Evolutionary conservation across 176 grass and related monocot genomes (phyloP).

Genomic region (Oryza glaberrima): DNA sequence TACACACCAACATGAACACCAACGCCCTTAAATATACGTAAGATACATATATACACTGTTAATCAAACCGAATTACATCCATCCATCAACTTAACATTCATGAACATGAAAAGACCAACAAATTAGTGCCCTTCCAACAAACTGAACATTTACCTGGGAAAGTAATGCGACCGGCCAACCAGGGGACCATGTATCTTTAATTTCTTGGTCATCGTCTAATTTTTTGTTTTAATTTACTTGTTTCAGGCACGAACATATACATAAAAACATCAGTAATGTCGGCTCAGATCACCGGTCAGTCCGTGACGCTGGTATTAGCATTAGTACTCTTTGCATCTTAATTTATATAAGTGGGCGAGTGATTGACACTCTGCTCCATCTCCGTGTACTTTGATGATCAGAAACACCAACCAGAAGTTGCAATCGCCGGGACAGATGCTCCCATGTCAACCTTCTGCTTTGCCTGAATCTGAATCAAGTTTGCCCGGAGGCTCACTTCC

Average conservation of each 20-base stretch:
- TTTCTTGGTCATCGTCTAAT: not conserved
- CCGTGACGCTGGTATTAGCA: not conserved
- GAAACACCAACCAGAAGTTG: conserved; percentile 43
- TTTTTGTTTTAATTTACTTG: conserved; percentile 17
- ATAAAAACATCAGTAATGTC: not conserved
- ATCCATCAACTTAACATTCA: not conserved
- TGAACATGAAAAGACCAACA: not conserved
- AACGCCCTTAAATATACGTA: not conserved
- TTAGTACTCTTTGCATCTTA: conserved; percentile 14
- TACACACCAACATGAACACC: not conserved
- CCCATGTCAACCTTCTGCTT: conserved; percentile 38
- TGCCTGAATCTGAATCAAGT: conserved; percentile 80
- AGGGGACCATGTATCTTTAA: not conserved
- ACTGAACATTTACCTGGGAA: not conserved
- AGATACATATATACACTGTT: not conserved
- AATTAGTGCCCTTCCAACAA: not conserved
- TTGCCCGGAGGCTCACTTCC: conserved; percentile 75
- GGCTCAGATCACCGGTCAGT: not conserved
- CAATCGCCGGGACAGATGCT: not conserved
- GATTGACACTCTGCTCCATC: conserved; percentile 2
- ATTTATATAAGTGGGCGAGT: conserved; percentile 31
- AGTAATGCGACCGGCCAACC: not conserved
- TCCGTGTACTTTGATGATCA: conserved; percentile 16
- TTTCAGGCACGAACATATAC: not conserved
- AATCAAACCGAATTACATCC: not conserved